These are phyloP conservation scores for Cokeromyces recurvatus DNA, from an alignment of 371 early-diverging fungal genomes.

Conservation along the genomic window DNA sequence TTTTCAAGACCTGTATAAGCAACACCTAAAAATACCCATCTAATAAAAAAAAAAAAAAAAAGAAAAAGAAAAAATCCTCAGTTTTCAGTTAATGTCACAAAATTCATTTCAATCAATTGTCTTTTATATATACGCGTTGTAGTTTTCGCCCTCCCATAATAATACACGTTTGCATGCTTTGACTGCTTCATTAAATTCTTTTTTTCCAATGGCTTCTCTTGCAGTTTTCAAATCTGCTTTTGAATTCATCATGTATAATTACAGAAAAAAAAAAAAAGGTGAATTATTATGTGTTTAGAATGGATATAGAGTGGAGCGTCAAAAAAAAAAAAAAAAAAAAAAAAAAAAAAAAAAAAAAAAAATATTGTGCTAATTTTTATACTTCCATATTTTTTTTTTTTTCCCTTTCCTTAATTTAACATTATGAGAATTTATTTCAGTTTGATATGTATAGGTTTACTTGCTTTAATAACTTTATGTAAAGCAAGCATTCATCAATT, in stretches of 20 bases:
- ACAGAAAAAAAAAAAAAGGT: no score
- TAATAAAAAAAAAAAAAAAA: slow-evolving; percentile 6
- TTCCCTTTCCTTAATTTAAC: no score
- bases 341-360: no score
- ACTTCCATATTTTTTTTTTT: no score
- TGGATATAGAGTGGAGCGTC: no score
- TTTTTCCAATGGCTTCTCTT: slow-evolving; percentile 66
- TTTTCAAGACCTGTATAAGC: slow-evolving; percentile 67
- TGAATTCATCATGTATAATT: slow-evolving; percentile 33
- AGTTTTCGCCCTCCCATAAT: slow-evolving; percentile 69
- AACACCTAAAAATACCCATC: slow-evolving; percentile 76
- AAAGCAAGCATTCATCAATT: slow-evolving; percentile 24
- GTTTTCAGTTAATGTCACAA: no score
- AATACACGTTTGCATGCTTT: slow-evolving; percentile 67
- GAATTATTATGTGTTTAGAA: no score
- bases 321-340: no score
- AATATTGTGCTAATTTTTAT: no score
- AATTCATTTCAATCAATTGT: no score
- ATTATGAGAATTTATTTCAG: background rate
- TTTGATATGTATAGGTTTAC: background rate
- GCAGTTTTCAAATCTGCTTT: slow-evolving; percentile 76
- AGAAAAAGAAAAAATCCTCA: background rate
- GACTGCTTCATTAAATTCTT: slow-evolving; percentile 72
- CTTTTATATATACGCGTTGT: slow-evolving; percentile 62
- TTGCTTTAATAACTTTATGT: slow-evolving; percentile 1